These are phyloP conservation scores for Sequoia sempervirens DNA, from an alignment of 75 land plant genomes.

Conservation along the genomic window DNA sequence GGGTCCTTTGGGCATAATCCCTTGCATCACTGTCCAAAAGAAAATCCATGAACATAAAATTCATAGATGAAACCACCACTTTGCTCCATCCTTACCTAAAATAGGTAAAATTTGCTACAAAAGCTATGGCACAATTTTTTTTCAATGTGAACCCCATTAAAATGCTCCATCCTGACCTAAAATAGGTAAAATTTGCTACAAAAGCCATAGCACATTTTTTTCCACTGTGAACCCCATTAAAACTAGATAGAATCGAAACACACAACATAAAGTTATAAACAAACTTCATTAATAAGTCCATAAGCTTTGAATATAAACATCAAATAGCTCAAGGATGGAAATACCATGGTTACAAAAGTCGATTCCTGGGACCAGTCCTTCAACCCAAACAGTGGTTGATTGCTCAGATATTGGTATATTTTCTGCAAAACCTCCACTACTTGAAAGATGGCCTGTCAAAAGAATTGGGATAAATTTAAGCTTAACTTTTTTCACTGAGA, in stretches of 20 bases:
- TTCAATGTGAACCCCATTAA: neutral
- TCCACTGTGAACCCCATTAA: neutral
- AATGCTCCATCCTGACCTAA: too few relatives aligned
- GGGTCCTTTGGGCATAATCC: too few relatives aligned
- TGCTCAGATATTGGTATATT: conserved; percentile 10
- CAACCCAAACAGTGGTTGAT: conserved; percentile 66
- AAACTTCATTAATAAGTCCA: neutral
- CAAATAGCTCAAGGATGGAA: neutral
- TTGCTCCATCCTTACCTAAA: too few relatives aligned
- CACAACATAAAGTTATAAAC: neutral
- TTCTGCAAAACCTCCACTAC: conserved; percentile 5
- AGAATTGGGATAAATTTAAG: neutral
- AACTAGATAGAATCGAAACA: neutral
- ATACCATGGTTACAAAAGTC: conserved; percentile 98
- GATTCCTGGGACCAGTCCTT: conserved; percentile 93
- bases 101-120: neutral
- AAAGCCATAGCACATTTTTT: neutral
- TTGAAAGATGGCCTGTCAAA: neutral
- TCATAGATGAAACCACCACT: too few relatives aligned
- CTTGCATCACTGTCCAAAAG: too few relatives aligned
- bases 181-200: neutral
- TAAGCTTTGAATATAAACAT: neutral
- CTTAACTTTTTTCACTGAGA: neutral
- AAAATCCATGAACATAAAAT: too few relatives aligned
- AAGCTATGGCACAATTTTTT: neutral